phyloP scores from a whole-genome alignment of 2,329 filamentous ascomycete genomes.

The Nakataea oryzae region DNA sequence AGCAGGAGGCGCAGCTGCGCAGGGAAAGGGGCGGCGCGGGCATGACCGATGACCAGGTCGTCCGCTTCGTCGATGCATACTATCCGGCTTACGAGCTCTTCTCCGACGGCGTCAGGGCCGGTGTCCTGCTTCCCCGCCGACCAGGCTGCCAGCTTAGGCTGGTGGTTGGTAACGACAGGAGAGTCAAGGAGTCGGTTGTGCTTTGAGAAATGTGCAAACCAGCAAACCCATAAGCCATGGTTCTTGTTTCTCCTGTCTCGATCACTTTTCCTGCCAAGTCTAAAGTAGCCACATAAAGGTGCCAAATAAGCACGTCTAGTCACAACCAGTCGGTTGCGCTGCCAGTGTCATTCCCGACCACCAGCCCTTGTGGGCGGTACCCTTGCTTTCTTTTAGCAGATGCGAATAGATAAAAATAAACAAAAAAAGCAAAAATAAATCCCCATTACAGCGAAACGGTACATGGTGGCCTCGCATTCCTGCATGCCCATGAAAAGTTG shows the following conservation, averaged over 20 bases:
- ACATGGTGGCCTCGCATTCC: no score
- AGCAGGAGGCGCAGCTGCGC: conserved; percentile 69
- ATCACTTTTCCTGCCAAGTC: no score
- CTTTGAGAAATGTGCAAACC: conserved; percentile 22
- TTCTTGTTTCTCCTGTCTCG: not conserved
- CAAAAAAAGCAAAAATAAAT: no score
- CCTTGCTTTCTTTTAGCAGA: no score
- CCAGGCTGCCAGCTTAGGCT: conserved; percentile 47
- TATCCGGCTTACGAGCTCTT: conserved; percentile 66
- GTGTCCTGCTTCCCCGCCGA: conserved; percentile 43
- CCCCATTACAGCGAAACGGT: no score
- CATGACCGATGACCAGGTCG: conserved; percentile 75
- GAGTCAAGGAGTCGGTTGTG: conserved; percentile 43
- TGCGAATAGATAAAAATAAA: no score
- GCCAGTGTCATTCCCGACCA: no score
- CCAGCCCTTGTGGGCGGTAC: no score
- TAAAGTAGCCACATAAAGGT: no score
- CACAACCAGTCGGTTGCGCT: no score
- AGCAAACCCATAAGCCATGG: conserved; percentile 3
- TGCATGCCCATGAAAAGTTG: no score
- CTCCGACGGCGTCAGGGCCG: conserved; percentile 45
- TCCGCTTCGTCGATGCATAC: conserved; percentile 59
- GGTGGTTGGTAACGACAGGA: conserved; percentile 49
- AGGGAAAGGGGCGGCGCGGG: conserved; percentile 52
- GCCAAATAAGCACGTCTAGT: no score